phyloP scores from a whole-genome alignment of 441 rosid genomes.

The Macaranga tanarius region DNA sequence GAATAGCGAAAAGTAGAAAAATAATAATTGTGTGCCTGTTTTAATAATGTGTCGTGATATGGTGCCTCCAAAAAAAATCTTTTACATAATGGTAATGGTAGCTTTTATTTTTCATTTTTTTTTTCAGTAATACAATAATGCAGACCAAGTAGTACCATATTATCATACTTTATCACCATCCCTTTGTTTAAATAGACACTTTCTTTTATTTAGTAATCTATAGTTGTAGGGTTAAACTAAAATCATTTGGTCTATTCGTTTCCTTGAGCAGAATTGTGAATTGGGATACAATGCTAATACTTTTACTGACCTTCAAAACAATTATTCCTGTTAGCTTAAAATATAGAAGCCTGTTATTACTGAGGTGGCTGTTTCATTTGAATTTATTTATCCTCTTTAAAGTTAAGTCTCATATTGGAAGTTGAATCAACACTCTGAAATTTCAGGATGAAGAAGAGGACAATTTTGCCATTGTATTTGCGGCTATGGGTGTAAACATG shows the following conservation, averaged over 20 bases:
- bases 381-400: background rate
- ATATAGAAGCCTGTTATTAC: background rate
- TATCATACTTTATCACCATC: background rate
- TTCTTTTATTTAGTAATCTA: background rate
- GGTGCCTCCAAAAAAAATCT: background rate
- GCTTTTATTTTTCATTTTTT: background rate
- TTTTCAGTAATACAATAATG: background rate
- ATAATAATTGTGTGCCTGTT: background rate
- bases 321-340: background rate
- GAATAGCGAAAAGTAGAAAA: background rate
- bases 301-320: background rate
- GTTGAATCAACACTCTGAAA: conserved; percentile 13
- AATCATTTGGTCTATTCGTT: background rate
- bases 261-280: background rate
- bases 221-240: background rate
- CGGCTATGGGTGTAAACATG: conserved; percentile 99
- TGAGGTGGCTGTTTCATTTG: background rate
- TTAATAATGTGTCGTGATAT: background rate
- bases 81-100: background rate
- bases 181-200: background rate
- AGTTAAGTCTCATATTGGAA: background rate
- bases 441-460: conserved; percentile 83
- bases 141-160: background rate
- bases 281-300: background rate
- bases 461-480: conserved; percentile 95